Evolutionary conservation across 108 stramenopile genomes (phyloP), one percentile per base, ranked within the genome.

Genomic region (Fragilaria crotonensis): DNA sequence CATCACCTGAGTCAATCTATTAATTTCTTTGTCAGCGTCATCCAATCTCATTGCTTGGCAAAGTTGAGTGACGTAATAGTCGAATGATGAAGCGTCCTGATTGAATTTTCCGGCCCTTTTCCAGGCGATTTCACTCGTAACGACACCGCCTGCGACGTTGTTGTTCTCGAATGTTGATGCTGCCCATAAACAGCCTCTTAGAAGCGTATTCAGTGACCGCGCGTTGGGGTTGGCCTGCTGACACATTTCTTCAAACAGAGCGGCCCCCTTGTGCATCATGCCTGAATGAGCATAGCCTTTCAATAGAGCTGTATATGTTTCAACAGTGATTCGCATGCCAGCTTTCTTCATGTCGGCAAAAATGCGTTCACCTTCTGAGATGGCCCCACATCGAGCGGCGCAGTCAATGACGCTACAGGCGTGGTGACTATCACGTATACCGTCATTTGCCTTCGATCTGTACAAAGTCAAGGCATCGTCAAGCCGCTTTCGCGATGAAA

Each of bases 171-270:
- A 30, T 20, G 68, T 71, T 9, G 81, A 59, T 17, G 91, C 85
- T 20, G 84, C 83, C 91, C 91, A 93, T 5, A 93, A 67, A 62
- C 87, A 89, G 26, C 91, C 91, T 50, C 91, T 53, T 30, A 89
- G 52, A 22, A 93, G 45, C 46, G 91, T 93, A 57, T 93, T 93
- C 23, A 93, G 55, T 25, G 87, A 89, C 45, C 91, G 57, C 5
- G 86, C 83, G 67, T 89, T 89, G 18, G 87, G 85, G 19, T 68
- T 30, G 32, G 70, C 52, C 14, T 32, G 27, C 50, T 64, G 7
- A 49, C 76, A 78, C 80, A 86, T 81, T 30, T 70, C 48, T 18
- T 45, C 11, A 65, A 83, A 93, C 45, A 89, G 44, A 3, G 66
- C 62, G 33, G 72, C 68, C 5, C 85, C 91, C 68, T 85, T 79